These are phyloP conservation scores for Phialemoniopsis sp. DNA, from an alignment of 2,329 filamentous ascomycete genomes.

Conservation along the genomic window DNA sequence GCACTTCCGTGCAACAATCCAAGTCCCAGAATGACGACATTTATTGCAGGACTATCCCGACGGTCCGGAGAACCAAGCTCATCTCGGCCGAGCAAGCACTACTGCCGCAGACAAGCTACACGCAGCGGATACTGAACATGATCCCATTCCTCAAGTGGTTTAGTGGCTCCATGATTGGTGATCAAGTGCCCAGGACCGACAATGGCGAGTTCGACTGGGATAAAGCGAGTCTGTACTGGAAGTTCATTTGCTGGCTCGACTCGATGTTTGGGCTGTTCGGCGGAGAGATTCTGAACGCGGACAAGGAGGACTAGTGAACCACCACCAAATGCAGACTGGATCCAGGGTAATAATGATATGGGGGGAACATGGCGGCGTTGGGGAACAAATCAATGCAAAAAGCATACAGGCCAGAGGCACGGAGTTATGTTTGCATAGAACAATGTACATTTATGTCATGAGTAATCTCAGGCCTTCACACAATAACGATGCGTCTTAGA, in stretches of 20 bases:
- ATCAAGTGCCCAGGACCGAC: constrained; percentile 68
- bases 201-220: constrained; percentile 75
- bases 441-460: too few relatives aligned
- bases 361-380: background rate
- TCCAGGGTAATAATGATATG: too few relatives aligned
- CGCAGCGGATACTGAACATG: constrained; percentile 58
- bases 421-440: too few relatives aligned
- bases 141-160: constrained; percentile 72
- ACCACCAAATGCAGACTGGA: too few relatives aligned
- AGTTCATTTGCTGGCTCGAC: constrained; percentile 61
- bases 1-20: constrained; percentile 10
- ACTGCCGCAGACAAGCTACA: constrained; percentile 61
- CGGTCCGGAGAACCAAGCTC: constrained; percentile 60
- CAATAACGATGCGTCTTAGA: too few relatives aligned
- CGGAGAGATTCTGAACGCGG: constrained; percentile 51
- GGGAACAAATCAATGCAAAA: background rate
- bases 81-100: constrained; percentile 68
- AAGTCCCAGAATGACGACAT: constrained; percentile 23
- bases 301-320: constrained; percentile 51
- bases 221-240: constrained; percentile 63
- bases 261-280: constrained; percentile 53
- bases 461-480: too few relatives aligned
- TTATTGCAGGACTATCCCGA: constrained; percentile 61
- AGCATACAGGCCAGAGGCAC: background rate
- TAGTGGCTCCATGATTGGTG: constrained; percentile 68